Base-by-base conservation (phyloP, 2,329 filamentous ascomycete genomes). In the Xylaria sp. region DNA sequence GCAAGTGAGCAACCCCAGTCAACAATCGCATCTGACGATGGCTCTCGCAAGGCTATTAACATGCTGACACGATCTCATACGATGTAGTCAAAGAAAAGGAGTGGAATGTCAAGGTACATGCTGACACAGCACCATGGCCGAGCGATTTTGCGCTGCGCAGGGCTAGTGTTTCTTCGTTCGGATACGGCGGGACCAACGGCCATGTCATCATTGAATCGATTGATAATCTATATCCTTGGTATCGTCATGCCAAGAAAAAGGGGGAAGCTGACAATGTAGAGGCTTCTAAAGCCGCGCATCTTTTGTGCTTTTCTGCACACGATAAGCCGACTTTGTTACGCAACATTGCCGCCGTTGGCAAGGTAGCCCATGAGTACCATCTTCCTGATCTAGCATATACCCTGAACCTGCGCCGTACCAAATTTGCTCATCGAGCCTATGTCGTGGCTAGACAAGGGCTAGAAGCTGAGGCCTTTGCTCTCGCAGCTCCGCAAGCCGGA, bases 161-260 rank as follows among this genome's bases (percentile, higher is more conserved):
- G 42, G 70, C 70, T 4, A 70, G 69, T 20, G 68, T 77, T n/a
- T 74, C 69, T 44, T 72, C 64, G 15, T 75, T 72, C 51, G 74
- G 74, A 10, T 75, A 74, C 36, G 74, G 74, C 13, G 71, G 68
- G 17, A 69, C 71, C 2, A 73, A 73, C 49, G 72, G 65, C 28
- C 72, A 73, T 61, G 61, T 71, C 7, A 65, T 73, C 56, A 36
- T 72, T 10, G 71, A 73, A 59, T 49, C 70, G 4, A 31, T 71
- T n/a, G 72, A 75, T 17, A 66, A 67, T 5, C 53, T 75, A 7
- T 72, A 67, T 54, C 71, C 71, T 0, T 69, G 63, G 66, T 72
- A 75, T 38, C 56, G 72, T 20, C 70, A 71, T 20, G 71, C 64
- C 48, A 62, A 65, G 36, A 73, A 71, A 31, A 70, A 53, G 28